These are phyloP conservation scores for Schizophyllum commune DNA, from an alignment of 1,284 basidiomycete species.

Conservation along the genomic window DNA sequence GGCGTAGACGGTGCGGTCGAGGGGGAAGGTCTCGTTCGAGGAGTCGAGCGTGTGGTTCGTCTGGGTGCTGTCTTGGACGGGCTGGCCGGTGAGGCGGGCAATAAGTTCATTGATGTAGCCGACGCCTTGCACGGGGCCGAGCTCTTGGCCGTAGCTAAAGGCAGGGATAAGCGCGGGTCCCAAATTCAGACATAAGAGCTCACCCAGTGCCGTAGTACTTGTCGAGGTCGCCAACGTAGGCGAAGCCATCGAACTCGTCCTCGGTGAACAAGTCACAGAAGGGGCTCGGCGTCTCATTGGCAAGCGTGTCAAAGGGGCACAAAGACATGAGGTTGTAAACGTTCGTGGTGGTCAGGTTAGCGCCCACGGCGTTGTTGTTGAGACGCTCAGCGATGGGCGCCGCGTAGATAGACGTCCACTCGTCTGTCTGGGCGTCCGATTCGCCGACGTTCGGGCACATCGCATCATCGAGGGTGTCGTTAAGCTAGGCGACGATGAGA, in stretches of 20 bases:
- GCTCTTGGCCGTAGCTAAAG: conserved; percentile 51
- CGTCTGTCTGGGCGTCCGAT: conserved; percentile 33
- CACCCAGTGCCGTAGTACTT: conserved; percentile 77
- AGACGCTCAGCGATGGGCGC: conserved; percentile 53
- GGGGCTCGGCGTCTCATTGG: conserved; percentile 36
- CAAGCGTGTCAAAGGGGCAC: conserved; percentile 72
- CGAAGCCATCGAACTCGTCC: conserved; percentile 54
- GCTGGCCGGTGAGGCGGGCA: conserved; percentile 59
- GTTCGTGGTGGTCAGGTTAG: conserved; percentile 52
- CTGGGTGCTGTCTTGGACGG: conserved; percentile 63
- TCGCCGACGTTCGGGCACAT: conserved; percentile 57
- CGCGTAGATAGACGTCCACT: conserved; percentile 51
- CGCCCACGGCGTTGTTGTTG: conserved; percentile 54
- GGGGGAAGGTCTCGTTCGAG: conserved; percentile 64
- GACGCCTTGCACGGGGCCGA: conserved; percentile 71
- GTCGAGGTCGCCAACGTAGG: conserved; percentile 67
- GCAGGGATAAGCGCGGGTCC: not conserved
- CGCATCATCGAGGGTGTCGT: conserved; percentile 68
- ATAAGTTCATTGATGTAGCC: conserved; percentile 82
- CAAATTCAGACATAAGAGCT: not conserved
- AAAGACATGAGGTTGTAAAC: conserved; percentile 58
- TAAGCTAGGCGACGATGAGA: conserved; percentile 20
- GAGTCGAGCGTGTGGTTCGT: conserved; percentile 74
- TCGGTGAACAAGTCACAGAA: conserved; percentile 65
- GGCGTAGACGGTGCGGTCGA: conserved; percentile 55